phyloP scores from a whole-genome alignment of 148 eudicot species.

The Chenopodium berlandieri region DNA sequence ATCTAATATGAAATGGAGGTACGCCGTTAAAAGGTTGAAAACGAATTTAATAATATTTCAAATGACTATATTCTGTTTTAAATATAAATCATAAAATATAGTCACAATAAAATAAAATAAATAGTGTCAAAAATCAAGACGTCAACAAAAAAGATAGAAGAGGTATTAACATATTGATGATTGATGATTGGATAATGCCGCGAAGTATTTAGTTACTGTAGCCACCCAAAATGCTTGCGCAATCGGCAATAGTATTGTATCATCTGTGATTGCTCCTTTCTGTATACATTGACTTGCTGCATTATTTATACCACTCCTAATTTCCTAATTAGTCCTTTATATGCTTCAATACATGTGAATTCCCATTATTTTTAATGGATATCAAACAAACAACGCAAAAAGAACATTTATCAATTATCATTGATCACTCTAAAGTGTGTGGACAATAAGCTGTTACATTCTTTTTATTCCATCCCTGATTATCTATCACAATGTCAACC shows the following conservation, averaged over 20 bases:
- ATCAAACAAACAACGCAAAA: slow-evolving; percentile 18
- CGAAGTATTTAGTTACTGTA: neutral
- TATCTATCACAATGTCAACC: neutral
- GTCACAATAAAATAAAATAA: too few relatives aligned
- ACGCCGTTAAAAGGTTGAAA: too few relatives aligned
- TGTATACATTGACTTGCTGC: slow-evolving; percentile 11
- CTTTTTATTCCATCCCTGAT: neutral
- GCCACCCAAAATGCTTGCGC: neutral
- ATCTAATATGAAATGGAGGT: too few relatives aligned
- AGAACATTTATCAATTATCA: neutral
- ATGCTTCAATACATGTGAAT: too few relatives aligned
- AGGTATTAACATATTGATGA: neutral
- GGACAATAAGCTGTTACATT: neutral
- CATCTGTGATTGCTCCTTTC: slow-evolving; percentile 1
- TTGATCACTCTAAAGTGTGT: neutral
- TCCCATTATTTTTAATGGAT: neutral
- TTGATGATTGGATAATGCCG: neutral
- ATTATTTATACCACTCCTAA: too few relatives aligned
- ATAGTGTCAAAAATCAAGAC: too few relatives aligned
- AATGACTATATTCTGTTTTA: too few relatives aligned
- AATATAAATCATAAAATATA: too few relatives aligned
- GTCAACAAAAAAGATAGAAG: too few relatives aligned
- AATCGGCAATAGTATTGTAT: neutral
- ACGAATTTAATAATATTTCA: too few relatives aligned
- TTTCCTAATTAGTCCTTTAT: too few relatives aligned